Evolutionary conservation across 2,329 filamentous ascomycete genomes (phyloP).

Genomic region (Catunica adiposa): DNA sequence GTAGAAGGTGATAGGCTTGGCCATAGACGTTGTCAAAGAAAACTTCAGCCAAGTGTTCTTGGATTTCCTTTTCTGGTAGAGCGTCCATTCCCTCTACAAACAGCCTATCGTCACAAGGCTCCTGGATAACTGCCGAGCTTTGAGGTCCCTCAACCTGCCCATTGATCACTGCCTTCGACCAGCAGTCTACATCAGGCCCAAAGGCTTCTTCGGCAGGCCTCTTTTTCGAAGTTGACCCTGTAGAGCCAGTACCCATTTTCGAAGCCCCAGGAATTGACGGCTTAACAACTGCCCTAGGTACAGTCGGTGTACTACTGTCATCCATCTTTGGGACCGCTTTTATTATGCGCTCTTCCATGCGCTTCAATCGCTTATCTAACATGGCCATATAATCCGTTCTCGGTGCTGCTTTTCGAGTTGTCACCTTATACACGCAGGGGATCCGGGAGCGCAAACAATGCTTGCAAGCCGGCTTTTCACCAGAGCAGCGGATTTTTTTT

Average conservation of each 20-base stretch:
- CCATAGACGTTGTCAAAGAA: conserved; percentile 96
- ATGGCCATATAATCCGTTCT: conserved; percentile 98
- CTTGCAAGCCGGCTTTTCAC: conserved; percentile 94
- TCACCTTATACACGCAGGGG: conserved; percentile 95
- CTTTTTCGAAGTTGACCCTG: conserved; percentile 44
- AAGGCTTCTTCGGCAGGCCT: conserved; percentile 78
- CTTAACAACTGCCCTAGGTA: conserved; percentile 71
- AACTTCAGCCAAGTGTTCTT: conserved; percentile 82
- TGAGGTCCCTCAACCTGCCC: conserved; percentile 25
- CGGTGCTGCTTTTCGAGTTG: conserved; percentile 80
- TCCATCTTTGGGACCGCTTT: conserved; percentile 85
- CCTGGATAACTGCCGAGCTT: conserved; percentile 24
- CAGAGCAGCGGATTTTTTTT: conserved; percentile 96
- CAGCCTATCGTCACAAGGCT: conserved; percentile 59
- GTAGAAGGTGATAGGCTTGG: conserved; percentile 82
- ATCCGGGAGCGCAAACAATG: conserved; percentile 85
- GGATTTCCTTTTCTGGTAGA: conserved; percentile 69
- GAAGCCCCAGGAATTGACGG: conserved; percentile 48
- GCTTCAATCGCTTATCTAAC: conserved; percentile 85
- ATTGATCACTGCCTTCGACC: conserved; percentile 48
- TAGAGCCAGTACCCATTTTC: background rate
- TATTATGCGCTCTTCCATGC: conserved; percentile 96
- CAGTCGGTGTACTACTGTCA: conserved; percentile 32
- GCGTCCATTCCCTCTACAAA: conserved; percentile 68
- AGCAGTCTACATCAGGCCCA: conserved; percentile 61